Evolutionary conservation across 768 basidiomycete species (phyloP), one percentile per base, ranked within the genome.

Genomic region (Lentinula guzmanii): DNA sequence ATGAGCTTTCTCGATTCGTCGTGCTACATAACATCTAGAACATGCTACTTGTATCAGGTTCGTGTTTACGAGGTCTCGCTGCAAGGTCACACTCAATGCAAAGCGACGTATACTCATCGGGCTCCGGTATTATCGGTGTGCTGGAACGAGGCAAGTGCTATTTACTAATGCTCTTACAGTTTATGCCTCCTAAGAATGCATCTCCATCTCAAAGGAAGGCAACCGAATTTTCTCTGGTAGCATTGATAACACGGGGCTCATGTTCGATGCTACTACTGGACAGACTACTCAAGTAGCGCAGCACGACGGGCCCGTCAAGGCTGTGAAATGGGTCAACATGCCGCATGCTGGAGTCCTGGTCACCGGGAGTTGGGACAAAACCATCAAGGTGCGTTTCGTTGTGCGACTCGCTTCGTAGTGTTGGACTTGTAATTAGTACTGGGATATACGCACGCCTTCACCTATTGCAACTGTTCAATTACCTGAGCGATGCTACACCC

Each of bases 331-430:
- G 86, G 78, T 93, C 3, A 48, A 18, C 59, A 89, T 94, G 63
- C 82, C 87, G n/a, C 83, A 82, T 63, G 82, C 83, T 42, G 85
- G 90, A 16, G 85, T 95, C 63, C 77, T 95, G n/a, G 92, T 88
- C 13, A 98, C 96, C 1, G 97, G 95, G 8, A 94, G 93, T 56
- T 99, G 97, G 97, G 96, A 99, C 73, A 96, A 96, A 75, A 95
- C 93, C 1, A 74, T 98, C 70, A 96, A 95, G 81, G 95, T 95
- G 65, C 58, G 75, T 69, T 4, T 50, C 45, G 55, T 63, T 41
- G 35, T 52, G 18, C 37, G 41, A 37, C 48, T 35, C 34, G 42
- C 55, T 21, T 58, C 42, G 50, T 28, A 34, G 21, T 62, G 34
- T 35, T 28, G n/a, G 13, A 51, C 58, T 58, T 61, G 60, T 24